Evolutionary conservation across 345 rosid species (phyloP), one percentile per base, ranked within the genome.

Genomic region (Mallotus nudiflorus): DNA sequence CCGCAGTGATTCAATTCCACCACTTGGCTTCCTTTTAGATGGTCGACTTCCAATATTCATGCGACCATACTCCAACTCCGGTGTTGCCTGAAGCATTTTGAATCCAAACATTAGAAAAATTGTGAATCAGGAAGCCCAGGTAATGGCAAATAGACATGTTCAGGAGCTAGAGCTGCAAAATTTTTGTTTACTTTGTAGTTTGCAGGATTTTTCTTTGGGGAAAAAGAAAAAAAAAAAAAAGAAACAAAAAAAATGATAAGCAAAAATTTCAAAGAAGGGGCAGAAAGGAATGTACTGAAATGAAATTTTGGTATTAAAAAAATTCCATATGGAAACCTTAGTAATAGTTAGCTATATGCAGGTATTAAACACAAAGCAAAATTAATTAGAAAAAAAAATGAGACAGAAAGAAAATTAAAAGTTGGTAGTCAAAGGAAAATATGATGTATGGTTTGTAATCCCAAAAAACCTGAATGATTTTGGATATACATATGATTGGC

Each of bases 1-100:
- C 64, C 98, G 90, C 12, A 96, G 94, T 52, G 98, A 85, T 76
- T 92, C 97, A 0, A 95, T 92, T 42, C 99, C 99, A 27, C 99
- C 98, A 35, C 97, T 91, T 19, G 98, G 99, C 83, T 91, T 92
- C 76, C 98, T 67, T 86, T 91, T 96, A 44, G 99, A 89, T 52
- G 98, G 99, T 63, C 98, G 85, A 51, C 99, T 96, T 60, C 98
- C 99, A 19, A 92, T 92, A 82, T 96, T 96, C 98, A 96, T 89
- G 65, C 98, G 84, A 64, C 99, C 99, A 65, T 91, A 96, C 84
- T 92, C 97, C 84, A 96, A 75, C 83, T 91, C 96, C 5, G 98
- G 97, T 29, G 98, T 92, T 63, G 99, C 99, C 98, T 91, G 75
- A 75, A 79, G 27, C 31, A 31, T 69, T 35, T 4, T 9, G 27